These are phyloP conservation scores for Globisporangium irregulare DNA, from an alignment of 352 stramenopile genomes.

Conservation along the genomic window DNA sequence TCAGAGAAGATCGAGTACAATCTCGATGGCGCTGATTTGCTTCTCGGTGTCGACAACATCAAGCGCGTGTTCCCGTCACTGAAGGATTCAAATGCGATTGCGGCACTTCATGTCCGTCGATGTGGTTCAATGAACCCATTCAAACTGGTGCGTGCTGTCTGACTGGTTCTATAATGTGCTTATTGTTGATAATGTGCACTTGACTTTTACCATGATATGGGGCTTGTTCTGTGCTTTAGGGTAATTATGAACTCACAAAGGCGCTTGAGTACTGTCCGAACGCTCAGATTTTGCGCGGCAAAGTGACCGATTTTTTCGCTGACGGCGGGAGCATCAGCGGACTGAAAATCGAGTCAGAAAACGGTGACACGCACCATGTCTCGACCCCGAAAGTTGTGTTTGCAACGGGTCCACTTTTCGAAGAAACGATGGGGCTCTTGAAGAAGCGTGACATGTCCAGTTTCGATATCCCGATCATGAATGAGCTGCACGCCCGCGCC, in stretches of 20 bases:
- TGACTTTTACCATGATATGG: not conserved
- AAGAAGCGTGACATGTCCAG: constrained; percentile 48
- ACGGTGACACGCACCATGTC: constrained; percentile 54
- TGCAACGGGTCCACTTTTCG: constrained; percentile 63
- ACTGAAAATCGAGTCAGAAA: constrained; percentile 47
- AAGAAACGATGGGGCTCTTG: constrained; percentile 61
- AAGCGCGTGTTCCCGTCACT: constrained; percentile 53
- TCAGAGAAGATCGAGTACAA: constrained; percentile 49
- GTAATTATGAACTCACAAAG: constrained; percentile 63
- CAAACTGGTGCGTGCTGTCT: constrained; percentile 37
- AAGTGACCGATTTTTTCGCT: constrained; percentile 58
- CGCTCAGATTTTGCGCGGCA: constrained; percentile 50
- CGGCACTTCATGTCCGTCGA: constrained; percentile 63
- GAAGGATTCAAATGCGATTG: constrained; percentile 50
- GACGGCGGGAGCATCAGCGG: constrained; percentile 47
- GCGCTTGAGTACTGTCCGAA: constrained; percentile 60
- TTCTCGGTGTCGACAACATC: constrained; percentile 65
- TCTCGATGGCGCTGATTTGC: constrained; percentile 62
- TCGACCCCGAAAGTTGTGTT: constrained; percentile 68
- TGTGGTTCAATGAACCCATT: constrained; percentile 71
- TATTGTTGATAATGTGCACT: not conserved
- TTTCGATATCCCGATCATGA: constrained; percentile 63
- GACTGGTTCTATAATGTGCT: not conserved
- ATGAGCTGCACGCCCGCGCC: constrained; percentile 69
- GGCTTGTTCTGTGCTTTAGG: constrained; percentile 11